Base-by-base conservation (phyloP, 257 asterid genomes). In the Nicotiana obtusifolia region DNA sequence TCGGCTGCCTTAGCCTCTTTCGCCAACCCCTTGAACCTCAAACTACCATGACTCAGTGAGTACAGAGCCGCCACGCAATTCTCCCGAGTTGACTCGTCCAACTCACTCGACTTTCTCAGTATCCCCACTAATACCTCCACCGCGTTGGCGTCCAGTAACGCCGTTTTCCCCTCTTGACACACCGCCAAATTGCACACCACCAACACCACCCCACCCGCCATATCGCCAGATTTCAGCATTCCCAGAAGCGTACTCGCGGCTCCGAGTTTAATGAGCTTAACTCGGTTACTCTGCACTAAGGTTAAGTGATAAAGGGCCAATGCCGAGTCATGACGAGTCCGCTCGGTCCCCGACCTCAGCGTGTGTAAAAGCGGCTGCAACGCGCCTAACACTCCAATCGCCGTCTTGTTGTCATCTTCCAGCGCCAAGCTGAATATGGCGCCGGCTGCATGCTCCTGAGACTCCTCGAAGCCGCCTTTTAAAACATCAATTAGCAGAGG, bases 391-490 rank as follows among this genome's bases (percentile, higher is more conserved):
- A 94, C 97, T 6, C 98, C 97, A 47, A 95, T 90, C 17, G 97
- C 97, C 17, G 89, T 94, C 86, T 91, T 92, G 84, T 94, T 95
- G 64, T 85, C 94, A 33, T 92, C 97, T 81, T 90, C 97, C 3
- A 92, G 82, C 0, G 97, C 92, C 35, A 95, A 87, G 65, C 99
- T 95, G 84, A 95, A 95, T 65, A 95, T 87, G 22, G 94, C 98
- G 24, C 99, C 98, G 6, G 98, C 93, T 13, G 98, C 99, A 84
- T 95, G 98, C 83, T 94, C 99, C 10, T 90, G 85, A 1, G 98
- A 88, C 86, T 94, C 99, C 13, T 86, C 95, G 26, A 82, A 92
- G 2, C 98, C 99, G 61, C 90, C 90, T 71, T 87, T 95, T 31
- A 95, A 65, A 54, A 91, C 77, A 30, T 94, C 98, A 24, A 94